These are phyloP conservation scores for Staphylotrichum tortipilum DNA, from an alignment of 495 filamentous ascomycete species.

Conservation along the genomic window DNA sequence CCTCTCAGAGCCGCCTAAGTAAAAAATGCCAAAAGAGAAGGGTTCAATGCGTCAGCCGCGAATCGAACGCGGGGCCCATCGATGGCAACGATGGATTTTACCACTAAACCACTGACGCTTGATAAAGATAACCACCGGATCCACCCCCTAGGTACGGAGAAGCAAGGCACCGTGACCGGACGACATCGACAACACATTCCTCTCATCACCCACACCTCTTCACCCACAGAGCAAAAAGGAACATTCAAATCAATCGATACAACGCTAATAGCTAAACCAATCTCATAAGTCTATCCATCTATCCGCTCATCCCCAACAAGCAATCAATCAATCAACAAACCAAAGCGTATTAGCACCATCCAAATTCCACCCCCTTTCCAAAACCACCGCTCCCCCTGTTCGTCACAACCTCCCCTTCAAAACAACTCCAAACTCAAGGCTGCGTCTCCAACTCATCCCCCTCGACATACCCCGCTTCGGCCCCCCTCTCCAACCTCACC, in stretches of 20 bases:
- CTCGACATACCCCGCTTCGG: constrained; percentile 22
- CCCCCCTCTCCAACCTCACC: constrained; percentile 37
- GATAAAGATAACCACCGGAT: not conserved
- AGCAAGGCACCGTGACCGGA: no score
- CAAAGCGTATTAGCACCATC: no score
- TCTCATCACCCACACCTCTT: no score
- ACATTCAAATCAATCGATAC: no score
- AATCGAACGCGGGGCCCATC: constrained; percentile 48
- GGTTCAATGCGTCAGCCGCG: constrained; percentile 34
- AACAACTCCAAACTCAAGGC: not conserved
- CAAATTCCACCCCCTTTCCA: no score
- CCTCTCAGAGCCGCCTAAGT: not conserved
- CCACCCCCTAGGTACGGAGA: no score
- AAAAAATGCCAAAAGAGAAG: constrained; percentile 1
- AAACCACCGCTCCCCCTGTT: not conserved
- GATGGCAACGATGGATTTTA: constrained; percentile 47
- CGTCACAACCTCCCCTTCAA: not conserved
- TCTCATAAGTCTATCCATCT: constrained; percentile 1
- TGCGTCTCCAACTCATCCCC: constrained; percentile 45
- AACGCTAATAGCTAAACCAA: no score
- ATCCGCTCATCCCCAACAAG: no score
- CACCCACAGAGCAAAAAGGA: no score
- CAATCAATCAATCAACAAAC: no score
- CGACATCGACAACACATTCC: no score
- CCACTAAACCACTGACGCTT: constrained; percentile 40